Conservation (phyloP, 805 yeast genomes). For the Torulaspora delbrueckii region DNA sequence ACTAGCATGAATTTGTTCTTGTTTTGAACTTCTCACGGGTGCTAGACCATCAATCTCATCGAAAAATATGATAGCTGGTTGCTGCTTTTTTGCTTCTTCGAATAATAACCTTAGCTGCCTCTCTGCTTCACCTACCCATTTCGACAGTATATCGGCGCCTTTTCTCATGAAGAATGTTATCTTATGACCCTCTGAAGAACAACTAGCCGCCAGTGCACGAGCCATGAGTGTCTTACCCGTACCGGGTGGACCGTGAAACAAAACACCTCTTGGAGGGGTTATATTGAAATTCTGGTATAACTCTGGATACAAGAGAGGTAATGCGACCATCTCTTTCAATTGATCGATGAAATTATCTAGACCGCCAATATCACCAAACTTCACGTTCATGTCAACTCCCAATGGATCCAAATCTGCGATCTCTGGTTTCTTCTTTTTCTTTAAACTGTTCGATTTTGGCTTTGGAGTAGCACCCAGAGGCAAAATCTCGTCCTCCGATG, state of each 20-base stretch:
- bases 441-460: constrained; percentile 33
- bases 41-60: constrained; percentile 98
- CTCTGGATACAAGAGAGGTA: constrained; percentile 91
- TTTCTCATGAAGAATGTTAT: constrained; percentile 97
- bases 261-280: constrained; percentile 95
- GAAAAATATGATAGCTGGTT: constrained; percentile 92
- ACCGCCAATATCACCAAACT: constrained; percentile 85
- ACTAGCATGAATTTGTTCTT: constrained; percentile 97
- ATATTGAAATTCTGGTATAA: constrained; percentile 82
- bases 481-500: constrained; percentile 57
- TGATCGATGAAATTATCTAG: constrained; percentile 85
- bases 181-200: constrained; percentile 76
- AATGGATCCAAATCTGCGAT: constrained; percentile 90
- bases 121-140: constrained; percentile 99
- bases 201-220: constrained; percentile 91
- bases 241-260: constrained; percentile 99
- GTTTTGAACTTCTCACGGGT: constrained; percentile 94
- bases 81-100: constrained; percentile 94
- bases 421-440: constrained; percentile 48
- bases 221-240: constrained; percentile 99
- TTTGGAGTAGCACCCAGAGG: constrained; percentile 43
- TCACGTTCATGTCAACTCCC: constrained; percentile 83
- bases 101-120: constrained; percentile 83
- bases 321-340: constrained; percentile 92
- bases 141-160: constrained; percentile 94